Percentiles rank a stretch among this genome's conserved stretches.
These are phyloP conservation scores for Colletotrichum theobromicola DNA, from an alignment of 2,329 filamentous ascomycete genomes.

Conservation along the genomic window DNA sequence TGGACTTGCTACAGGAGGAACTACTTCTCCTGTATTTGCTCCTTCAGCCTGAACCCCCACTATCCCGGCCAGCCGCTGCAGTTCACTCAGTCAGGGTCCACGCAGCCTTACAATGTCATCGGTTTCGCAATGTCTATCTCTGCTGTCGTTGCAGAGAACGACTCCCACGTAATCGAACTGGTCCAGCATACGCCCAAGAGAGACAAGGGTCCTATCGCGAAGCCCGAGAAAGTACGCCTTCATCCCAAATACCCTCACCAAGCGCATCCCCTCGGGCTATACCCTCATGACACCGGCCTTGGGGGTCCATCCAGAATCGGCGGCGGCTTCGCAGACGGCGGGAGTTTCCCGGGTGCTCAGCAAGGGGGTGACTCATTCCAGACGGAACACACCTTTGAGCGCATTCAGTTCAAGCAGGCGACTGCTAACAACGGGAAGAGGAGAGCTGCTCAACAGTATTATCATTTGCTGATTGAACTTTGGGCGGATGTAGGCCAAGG, in stretches of 20 bases:
- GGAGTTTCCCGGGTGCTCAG: constrained; percentile 34
- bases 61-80: constrained; percentile 52
- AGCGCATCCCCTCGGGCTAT: constrained; percentile 50
- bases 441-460: constrained; percentile 89
- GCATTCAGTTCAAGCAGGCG: constrained; percentile 93
- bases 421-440: constrained; percentile 94
- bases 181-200: constrained; percentile 92
- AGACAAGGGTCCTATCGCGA: constrained; percentile 83
- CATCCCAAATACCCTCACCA: constrained; percentile 67
- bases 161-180: constrained; percentile 79
- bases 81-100: constrained; percentile 54
- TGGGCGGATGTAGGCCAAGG: constrained; percentile 69
- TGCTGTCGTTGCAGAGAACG: constrained; percentile 78
- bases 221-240: constrained; percentile 73
- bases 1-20: constrained; percentile 95
- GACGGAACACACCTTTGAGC: constrained; percentile 74
- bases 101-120: constrained; percentile 68
- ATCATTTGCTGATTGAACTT: constrained; percentile 87
- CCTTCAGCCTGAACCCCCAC: constrained; percentile 71
- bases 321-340: constrained; percentile 38
- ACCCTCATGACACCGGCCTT: constrained; percentile 41
- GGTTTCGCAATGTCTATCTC: constrained; percentile 86
- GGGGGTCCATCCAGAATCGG: constrained; percentile 32
- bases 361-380: constrained; percentile 41
- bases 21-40: constrained; percentile 87